Evolutionary conservation across 768 basidiomycete genomes (phyloP), one percentile per base, ranked within the genome.

Genomic region (Auriscalpium microsporum): DNA sequence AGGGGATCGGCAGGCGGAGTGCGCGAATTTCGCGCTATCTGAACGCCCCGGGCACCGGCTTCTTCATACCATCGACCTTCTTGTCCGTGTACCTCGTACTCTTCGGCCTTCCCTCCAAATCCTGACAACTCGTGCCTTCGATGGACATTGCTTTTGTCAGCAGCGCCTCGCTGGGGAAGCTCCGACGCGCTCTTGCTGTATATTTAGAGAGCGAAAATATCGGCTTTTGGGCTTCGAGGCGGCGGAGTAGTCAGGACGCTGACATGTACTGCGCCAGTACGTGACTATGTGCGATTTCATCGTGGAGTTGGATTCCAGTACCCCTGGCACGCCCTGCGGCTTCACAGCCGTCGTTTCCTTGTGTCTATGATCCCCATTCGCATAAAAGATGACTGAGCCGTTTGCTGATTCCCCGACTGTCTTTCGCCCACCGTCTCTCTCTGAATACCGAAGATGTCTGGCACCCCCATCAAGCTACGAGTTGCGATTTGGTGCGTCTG

Each of bases 401-500:
- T 28, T 28, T 4, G 28, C 28, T 4, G 5, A 28, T 28, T 28
- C 28, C 5, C 4, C 4, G 28, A 28, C 28, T 28, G 28, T 7
- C 28, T 28, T 7, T 28, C 28, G 21, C 21, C 28, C 28, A 28
- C 28, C 23, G 3, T 28, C 5, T 28, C 28, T 28, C 28, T 28
- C 28, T 28, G 28, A 28, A 28, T 5, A 28, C 28, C 28, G 7
- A 2, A 19, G 14, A 48, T 48, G 46, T 17, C 46, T 16, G 21
- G 21, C 3, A 3, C 13, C 13, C 44, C 40, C 34, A 4, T 19
- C 51, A 78, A 70, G 57, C 67, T 82, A 58, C 74, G 70, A 60
- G 78, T 82, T 52, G 80, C 75, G 17, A 78, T 83, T 44, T 81
- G 80, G 82, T 82, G 56, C 73, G 68, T 49, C 17, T 52, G 53